Percentiles rank a stretch among this genome's conserved stretches.
Conservation (phyloP, 108 stramenopile species). For the Skeletonema menzelii region DNA sequence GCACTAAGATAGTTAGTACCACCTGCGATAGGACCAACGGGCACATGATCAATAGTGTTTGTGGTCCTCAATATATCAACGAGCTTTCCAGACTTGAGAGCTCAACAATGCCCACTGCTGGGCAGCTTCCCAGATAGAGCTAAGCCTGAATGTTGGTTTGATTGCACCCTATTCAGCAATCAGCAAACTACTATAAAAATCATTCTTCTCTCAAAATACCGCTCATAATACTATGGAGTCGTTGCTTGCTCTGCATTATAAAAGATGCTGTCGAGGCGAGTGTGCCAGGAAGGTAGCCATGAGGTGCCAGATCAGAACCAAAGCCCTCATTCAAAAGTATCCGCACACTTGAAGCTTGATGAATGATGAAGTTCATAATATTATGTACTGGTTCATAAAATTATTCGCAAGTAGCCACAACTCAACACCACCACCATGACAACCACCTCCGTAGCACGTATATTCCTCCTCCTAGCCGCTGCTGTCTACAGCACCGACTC, state of each 20-base stretch:
- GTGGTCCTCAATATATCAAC: constrained; percentile 40
- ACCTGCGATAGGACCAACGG: constrained; percentile 5
- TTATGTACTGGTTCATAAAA: background rate
- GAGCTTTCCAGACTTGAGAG: constrained; percentile 15
- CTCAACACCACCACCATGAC: background rate
- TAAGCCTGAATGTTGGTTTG: no score
- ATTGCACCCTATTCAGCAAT: no score
- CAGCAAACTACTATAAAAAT: no score
- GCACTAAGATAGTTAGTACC: constrained; percentile 27
- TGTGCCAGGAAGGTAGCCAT: no score
- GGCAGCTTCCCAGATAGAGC: constrained; percentile 43
- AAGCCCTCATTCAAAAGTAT: no score
- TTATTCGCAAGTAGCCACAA: background rate
- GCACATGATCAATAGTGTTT: constrained; percentile 10
- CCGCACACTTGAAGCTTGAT: no score
- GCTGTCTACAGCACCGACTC: background rate
- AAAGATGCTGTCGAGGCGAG: no score
- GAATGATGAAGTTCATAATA: no score
- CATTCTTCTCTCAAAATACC: no score
- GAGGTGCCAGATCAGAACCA: no score
- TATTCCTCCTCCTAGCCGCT: background rate
- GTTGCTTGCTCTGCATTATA: no score
- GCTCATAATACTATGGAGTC: no score
- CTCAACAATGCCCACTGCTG: constrained; percentile 42
- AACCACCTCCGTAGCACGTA: background rate